A percentile compares a stretch with the other conserved stretches of the same genome.
Conservation (phyloP, 2,329 filamentous ascomycete genomes). For the Cercospora zeae-maydis region DNA sequence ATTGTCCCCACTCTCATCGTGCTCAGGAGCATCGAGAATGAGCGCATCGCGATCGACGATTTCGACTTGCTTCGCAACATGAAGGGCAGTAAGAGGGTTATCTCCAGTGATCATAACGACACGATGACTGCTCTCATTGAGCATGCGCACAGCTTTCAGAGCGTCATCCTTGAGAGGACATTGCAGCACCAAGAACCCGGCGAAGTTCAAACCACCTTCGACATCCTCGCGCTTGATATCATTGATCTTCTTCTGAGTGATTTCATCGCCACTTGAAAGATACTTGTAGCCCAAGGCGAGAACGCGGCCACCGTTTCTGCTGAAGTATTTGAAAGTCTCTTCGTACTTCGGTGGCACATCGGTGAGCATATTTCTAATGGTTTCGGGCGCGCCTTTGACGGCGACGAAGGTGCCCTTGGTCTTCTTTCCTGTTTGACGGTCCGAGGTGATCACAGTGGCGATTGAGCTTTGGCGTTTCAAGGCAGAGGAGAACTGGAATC, state of each 20-base stretch:
- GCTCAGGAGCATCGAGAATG: conserved; percentile 90
- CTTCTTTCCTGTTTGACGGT: conserved; percentile 70
- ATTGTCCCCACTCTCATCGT: conserved; percentile 74
- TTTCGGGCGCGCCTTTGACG: conserved; percentile 96
- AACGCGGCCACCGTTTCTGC: conserved; percentile 89
- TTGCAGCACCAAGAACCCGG: conserved; percentile 91
- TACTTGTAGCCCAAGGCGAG: conserved; percentile 93
- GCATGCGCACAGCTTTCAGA: conserved; percentile 87
- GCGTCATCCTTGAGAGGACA: conserved; percentile 96
- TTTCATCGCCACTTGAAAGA: conserved; percentile 73
- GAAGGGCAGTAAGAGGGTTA: conserved; percentile 92
- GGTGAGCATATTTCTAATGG: conserved; percentile 88
- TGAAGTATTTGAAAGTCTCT: conserved; percentile 98
- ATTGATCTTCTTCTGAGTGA: conserved; percentile 82
- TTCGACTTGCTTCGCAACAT: conserved; percentile 92
- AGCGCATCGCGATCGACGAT: conserved; percentile 95
- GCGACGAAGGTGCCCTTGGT: conserved; percentile 83
- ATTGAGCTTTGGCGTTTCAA: conserved; percentile 95
- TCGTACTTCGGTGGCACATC: conserved; percentile 83
- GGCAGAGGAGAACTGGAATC: conserved; percentile 97
- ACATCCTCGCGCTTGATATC: conserved; percentile 91
- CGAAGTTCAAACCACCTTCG: conserved; percentile 79
- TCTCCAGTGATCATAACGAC: conserved; percentile 99
- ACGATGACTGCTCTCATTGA: conserved; percentile 97
- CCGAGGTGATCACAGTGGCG: conserved; percentile 71